Conservation (phyloP, 208 protist genomes). For the Leishmania amazonensis region DNA sequence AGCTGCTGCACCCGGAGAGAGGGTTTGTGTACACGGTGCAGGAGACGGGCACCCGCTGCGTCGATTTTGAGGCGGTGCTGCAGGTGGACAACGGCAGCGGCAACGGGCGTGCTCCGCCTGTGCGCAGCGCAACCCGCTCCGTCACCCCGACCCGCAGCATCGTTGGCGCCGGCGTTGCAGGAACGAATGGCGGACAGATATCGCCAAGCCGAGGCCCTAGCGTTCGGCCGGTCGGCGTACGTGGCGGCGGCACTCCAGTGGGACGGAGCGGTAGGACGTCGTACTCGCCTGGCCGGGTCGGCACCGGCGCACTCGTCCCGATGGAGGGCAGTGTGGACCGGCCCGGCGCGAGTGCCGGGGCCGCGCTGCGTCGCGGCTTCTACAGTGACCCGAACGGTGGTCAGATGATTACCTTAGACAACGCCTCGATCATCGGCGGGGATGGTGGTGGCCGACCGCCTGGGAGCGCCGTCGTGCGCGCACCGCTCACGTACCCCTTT, state of each 20-base stretch:
- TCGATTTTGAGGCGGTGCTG: slow-evolving; percentile 81
- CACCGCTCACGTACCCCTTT: slow-evolving; percentile 81
- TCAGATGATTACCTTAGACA: slow-evolving; percentile 30
- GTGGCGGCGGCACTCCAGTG: slow-evolving; percentile 4
- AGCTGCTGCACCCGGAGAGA: slow-evolving; percentile 56
- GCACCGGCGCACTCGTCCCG: slow-evolving; percentile 26
- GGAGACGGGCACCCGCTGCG: slow-evolving; percentile 52
- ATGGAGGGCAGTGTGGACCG: slow-evolving; percentile 36
- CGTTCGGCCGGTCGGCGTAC: slow-evolving; percentile 12
- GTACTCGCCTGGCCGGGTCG: slow-evolving; percentile 18
- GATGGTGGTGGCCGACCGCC: slow-evolving; percentile 3
- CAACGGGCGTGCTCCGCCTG: slow-evolving; percentile 31
- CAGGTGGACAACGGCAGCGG: slow-evolving; percentile 46
- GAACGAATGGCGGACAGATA: not conserved
- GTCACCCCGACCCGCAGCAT: slow-evolving; percentile 29
- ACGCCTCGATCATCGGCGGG: slow-evolving; percentile 7
- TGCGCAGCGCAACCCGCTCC: slow-evolving; percentile 36
- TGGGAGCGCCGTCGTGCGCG: slow-evolving; percentile 30
- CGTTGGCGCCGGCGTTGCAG: not conserved
- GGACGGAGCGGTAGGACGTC: slow-evolving; percentile 15
- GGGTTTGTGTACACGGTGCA: slow-evolving; percentile 78
- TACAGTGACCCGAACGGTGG: slow-evolving; percentile 30
- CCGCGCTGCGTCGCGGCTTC: slow-evolving; percentile 8
- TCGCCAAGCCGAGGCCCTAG: slow-evolving; percentile 24
- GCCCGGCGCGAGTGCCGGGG: slow-evolving; percentile 20